phyloP scores from a whole-genome alignment of 768 basidiomycete genomes.

The Ramaria sp. region DNA sequence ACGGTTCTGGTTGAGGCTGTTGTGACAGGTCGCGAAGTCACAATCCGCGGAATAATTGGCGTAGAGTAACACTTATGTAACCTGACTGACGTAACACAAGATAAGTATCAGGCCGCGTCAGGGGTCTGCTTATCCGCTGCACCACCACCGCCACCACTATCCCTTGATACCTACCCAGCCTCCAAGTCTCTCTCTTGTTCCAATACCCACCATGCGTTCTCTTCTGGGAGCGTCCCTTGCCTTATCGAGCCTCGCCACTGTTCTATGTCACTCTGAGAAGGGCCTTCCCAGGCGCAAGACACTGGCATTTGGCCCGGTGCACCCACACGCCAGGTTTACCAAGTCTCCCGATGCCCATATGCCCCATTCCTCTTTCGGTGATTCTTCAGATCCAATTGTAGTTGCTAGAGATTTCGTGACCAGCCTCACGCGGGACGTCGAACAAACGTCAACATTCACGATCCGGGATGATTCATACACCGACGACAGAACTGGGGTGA shows the following conservation, averaged over 20 bases:
- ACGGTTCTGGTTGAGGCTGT: too few relatives aligned
- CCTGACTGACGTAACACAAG: neutral
- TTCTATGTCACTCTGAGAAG: conserved; percentile 8
- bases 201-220: conserved; percentile 1
- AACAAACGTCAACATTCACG: conserved; percentile 2
- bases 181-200: neutral
- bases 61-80: too few relatives aligned
- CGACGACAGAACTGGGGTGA: conserved; percentile 74
- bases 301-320: conserved; percentile 77
- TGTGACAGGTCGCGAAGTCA: too few relatives aligned
- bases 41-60: too few relatives aligned
- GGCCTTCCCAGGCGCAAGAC: conserved; percentile 53
- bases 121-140: neutral
- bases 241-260: conserved; percentile 7
- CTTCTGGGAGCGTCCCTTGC: neutral
- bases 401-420: conserved; percentile 28
- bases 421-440: neutral
- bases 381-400: conserved; percentile 35
- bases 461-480: conserved; percentile 82
- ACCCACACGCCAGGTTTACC: conserved; percentile 47
- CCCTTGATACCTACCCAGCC: too few relatives aligned
- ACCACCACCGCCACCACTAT: too few relatives aligned
- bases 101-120: neutral
- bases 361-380: conserved; percentile 23
- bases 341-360: conserved; percentile 24